Conservation (phyloP, 352 stramenopile species). For the Phytophthora boehmeriae region DNA sequence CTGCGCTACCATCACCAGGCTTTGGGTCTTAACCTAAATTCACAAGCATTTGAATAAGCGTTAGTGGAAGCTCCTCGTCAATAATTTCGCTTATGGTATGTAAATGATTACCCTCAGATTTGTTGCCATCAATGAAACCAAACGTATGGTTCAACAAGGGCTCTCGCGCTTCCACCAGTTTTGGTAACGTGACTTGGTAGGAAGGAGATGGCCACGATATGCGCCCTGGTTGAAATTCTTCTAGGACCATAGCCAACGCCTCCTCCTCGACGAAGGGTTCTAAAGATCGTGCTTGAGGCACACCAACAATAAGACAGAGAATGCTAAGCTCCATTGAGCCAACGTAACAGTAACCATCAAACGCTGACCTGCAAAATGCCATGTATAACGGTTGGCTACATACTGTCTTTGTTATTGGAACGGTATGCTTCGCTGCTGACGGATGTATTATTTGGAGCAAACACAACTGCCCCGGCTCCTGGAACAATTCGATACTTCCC, state of each 20-base stretch:
- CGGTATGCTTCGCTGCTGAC: slow-evolving; percentile 12
- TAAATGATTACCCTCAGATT: neutral
- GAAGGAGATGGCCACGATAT: neutral
- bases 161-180: neutral
- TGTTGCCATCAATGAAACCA: neutral
- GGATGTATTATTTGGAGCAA: slow-evolving; percentile 14
- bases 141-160: neutral
- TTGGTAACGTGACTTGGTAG: neutral
- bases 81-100: no score
- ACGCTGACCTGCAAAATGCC: slow-evolving; percentile 10
- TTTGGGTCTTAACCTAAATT: neutral
- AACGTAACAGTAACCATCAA: slow-evolving; percentile 1
- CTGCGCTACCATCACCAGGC: slow-evolving; percentile 1
- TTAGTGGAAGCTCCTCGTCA: neutral
- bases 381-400: slow-evolving; percentile 24
- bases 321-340: neutral
- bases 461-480: slow-evolving; percentile 12
- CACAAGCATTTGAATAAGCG: neutral
- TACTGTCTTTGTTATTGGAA: slow-evolving; percentile 12
- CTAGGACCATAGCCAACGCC: neutral
- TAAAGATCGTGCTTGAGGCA: neutral
- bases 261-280: neutral
- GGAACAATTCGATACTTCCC: slow-evolving; percentile 14
- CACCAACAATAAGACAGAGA: neutral
- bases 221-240: neutral